Evolutionary conservation across 768 basidiomycete species (phyloP), one percentile per base, ranked within the genome.

Genomic region (Lanmaoa pseudosensibilis): DNA sequence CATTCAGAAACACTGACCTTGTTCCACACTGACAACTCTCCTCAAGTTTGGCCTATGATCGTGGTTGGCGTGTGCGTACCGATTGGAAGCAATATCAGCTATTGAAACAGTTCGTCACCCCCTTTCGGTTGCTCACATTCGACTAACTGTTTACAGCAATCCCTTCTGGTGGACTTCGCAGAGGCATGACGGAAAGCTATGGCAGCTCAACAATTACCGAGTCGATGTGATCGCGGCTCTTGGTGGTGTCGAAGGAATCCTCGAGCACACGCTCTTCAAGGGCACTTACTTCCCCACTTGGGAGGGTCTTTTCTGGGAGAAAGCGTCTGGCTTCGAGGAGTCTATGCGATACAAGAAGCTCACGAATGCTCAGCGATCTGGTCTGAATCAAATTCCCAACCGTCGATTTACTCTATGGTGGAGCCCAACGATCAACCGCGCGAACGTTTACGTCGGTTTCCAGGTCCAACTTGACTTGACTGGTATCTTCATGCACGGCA

Each of bases 91-190:
- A 96, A 70, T 98, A 97, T 71, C 94, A 97, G 65, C 73, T 95
- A 10, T 77, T 94, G 55, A 94, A 94, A 71, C 90, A 94, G 91
- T 91, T 60, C 64, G 88, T 77, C 4, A 2, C 8, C 48, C 27
- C 40, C 21, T 19, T 54, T 50, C 40, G 36, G 19, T 33, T 19
- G 9, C 7, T 27, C 9, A 34, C 45, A 54, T 11, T 41, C 10
- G 18, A 40, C 55, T 73, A 9, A 70, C 41, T 43, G n/a, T 33
- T 21, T 55, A 5, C 61, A 92, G 89, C 70, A 97, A 97, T 68
- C 97, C 96, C 1, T 98, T 98, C 85, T 94, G 92, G 92, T 99
- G 97, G 97, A 98, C 96, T 9, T 94, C 90, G 9, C 95, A 98
- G 69, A 85, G 97, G 7, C 96, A 97, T 60, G 94, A 96, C 62